These are phyloP conservation scores for Russula lepida DNA, from an alignment of 768 basidiomycete genomes.

Conservation along the genomic window DNA sequence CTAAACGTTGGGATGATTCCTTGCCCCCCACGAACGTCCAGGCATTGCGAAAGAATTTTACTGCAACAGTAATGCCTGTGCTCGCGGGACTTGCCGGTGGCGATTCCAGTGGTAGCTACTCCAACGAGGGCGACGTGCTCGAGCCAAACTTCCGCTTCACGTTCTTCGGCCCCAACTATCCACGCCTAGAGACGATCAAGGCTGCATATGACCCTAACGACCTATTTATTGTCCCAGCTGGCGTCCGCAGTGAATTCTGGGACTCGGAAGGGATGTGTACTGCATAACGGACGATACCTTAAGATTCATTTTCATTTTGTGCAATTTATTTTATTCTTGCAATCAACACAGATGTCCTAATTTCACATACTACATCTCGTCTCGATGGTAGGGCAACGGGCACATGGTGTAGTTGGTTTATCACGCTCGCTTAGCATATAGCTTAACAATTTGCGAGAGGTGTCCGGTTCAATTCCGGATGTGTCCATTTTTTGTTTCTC, in stretches of 20 bases:
- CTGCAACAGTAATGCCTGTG: conserved; percentile 24
- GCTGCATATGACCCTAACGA: conserved; percentile 28
- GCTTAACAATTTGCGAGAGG: conserved; percentile 11
- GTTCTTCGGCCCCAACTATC: conserved; percentile 32
- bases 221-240: conserved; percentile 28
- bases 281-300: not conserved
- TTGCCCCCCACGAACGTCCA: conserved; percentile 16
- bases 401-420: conserved; percentile 15
- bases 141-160: conserved; percentile 29
- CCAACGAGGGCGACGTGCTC: conserved; percentile 30
- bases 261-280: conserved; percentile 26
- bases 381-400: not conserved
- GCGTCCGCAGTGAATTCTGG: conserved; percentile 32
- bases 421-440: conserved; percentile 14
- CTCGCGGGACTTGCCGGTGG: conserved; percentile 26
- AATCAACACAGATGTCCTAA: too few relatives aligned
- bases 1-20: not conserved
- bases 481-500: conserved; percentile 1
- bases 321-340: not conserved
- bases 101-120: conserved; percentile 27
- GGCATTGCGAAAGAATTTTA: conserved; percentile 23
- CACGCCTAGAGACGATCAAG: conserved; percentile 28
- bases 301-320: not conserved
- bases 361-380: not conserved
- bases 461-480: conserved; percentile 18